Conservation (phyloP, 306 rosid species). For the Acacia crassicarpa region DNA sequence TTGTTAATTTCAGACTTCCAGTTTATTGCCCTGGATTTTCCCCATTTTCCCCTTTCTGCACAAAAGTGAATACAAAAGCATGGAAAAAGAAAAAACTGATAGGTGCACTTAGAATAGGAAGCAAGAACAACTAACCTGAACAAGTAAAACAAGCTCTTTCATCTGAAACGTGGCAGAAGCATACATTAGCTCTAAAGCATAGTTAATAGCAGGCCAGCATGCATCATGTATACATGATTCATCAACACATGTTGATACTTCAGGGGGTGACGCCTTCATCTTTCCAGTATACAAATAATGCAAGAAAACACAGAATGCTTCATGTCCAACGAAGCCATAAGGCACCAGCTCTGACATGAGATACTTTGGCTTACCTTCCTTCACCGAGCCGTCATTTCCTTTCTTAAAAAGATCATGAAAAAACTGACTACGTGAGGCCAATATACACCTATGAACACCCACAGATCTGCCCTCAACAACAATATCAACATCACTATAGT, state of each 20-base stretch:
- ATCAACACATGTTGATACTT: conserved; percentile 85
- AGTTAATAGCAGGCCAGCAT: conserved; percentile 78
- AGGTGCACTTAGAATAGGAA: conserved; percentile 13
- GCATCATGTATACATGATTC: conserved; percentile 76
- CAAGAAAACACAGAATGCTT: conserved; percentile 74
- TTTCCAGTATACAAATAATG: conserved; percentile 84
- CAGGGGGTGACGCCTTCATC: conserved; percentile 66
- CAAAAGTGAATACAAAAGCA: not conserved
- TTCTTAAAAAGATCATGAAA: conserved; percentile 78
- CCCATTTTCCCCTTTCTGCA: not conserved
- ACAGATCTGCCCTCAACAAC: conserved; percentile 63
- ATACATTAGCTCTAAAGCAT: conserved; percentile 85
- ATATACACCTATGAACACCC: conserved; percentile 73
- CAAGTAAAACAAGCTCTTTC: conserved; percentile 77
- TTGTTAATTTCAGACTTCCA: not conserved
- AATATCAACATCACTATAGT: conserved; percentile 75
- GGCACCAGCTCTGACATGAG: conserved; percentile 71
- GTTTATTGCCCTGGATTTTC: not conserved
- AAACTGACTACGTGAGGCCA: conserved; percentile 75
- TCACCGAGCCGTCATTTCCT: conserved; percentile 39
- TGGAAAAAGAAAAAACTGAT: not conserved
- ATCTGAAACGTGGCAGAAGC: conserved; percentile 82
- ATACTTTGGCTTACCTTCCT: conserved; percentile 71
- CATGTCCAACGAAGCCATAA: conserved; percentile 61
- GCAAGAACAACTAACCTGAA: conserved; percentile 64